phyloP scores from a whole-genome alignment of 1,284 basidiomycete genomes.

The Xanthoconium separans region DNA sequence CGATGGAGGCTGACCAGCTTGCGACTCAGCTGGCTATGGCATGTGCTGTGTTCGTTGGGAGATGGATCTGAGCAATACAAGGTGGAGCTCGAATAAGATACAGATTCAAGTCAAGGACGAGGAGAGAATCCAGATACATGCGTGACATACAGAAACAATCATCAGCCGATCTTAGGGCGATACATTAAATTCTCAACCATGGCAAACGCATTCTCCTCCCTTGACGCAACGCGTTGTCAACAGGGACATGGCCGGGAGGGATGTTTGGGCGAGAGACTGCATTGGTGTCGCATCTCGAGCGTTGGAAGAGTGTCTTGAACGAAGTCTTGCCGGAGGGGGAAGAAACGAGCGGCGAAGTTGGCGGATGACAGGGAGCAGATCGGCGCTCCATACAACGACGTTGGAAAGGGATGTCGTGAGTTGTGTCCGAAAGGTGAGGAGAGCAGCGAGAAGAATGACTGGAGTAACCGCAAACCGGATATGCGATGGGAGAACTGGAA shows the following conservation, averaged over 20 bases:
- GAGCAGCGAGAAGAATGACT: slow-evolving; percentile 21
- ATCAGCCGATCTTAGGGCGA: not conserved
- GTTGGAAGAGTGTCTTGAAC: slow-evolving; percentile 30
- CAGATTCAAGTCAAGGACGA: slow-evolving; percentile 12
- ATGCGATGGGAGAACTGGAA: slow-evolving; percentile 32
- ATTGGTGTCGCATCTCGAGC: slow-evolving; percentile 28
- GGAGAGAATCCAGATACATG: slow-evolving; percentile 20
- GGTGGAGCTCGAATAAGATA: slow-evolving; percentile 8
- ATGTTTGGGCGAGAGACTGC: slow-evolving; percentile 14
- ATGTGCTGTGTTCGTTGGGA: not conserved
- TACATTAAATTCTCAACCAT: slow-evolving; percentile 33
- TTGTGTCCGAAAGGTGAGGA: slow-evolving; percentile 2
- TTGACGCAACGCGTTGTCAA: slow-evolving; percentile 24
- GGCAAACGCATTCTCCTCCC: slow-evolving; percentile 33
- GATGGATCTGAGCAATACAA: not conserved
- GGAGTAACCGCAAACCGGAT: slow-evolving; percentile 30
- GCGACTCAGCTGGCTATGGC: not conserved
- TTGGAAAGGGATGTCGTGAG: slow-evolving; percentile 6
- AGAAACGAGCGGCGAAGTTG: slow-evolving; percentile 11
- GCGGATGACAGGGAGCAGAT: slow-evolving; percentile 20
- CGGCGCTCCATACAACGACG: slow-evolving; percentile 12
- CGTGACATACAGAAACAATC: slow-evolving; percentile 24
- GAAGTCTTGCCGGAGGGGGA: slow-evolving; percentile 21
- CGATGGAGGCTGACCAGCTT: slow-evolving; percentile 25
- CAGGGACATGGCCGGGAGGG: slow-evolving; percentile 20